Conservation (phyloP, 169 alveolate species). For the Plasmodium gonderi region DNA sequence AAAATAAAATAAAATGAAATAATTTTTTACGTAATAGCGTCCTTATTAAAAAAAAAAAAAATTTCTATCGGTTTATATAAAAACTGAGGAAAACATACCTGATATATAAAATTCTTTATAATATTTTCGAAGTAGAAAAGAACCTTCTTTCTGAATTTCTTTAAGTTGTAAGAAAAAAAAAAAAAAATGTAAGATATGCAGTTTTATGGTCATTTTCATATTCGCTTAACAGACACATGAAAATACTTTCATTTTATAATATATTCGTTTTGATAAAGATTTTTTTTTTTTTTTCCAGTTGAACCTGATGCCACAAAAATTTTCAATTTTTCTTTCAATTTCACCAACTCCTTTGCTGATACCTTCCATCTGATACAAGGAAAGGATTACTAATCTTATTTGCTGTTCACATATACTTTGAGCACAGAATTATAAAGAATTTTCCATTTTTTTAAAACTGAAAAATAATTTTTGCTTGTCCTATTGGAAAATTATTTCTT, state of each 20-base stretch:
- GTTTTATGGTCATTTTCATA: not conserved
- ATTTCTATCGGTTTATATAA: no score
- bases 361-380: conserved; percentile 67
- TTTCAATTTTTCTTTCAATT: conserved; percentile 70
- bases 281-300: not conserved
- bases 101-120: conserved; percentile 44
- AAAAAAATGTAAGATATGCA: no score
- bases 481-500: no score
- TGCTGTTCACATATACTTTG: not conserved
- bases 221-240: not conserved
- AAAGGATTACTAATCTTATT: not conserved
- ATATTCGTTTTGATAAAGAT: not conserved
- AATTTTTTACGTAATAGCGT: not conserved
- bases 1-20: conserved; percentile 1
- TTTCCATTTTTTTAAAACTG: no score
- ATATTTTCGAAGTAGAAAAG: conserved; percentile 60
- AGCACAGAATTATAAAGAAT: no score
- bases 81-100: conserved; percentile 10
- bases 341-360: conserved; percentile 49
- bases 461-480: no score
- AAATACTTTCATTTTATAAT: no score
- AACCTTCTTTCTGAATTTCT: conserved; percentile 72
- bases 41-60: not conserved
- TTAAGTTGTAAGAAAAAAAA: not conserved
- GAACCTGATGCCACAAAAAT: conserved; percentile 69